These are phyloP conservation scores for Suhomyces emberorum DNA, from an alignment of 805 yeast species.

Conservation along the genomic window DNA sequence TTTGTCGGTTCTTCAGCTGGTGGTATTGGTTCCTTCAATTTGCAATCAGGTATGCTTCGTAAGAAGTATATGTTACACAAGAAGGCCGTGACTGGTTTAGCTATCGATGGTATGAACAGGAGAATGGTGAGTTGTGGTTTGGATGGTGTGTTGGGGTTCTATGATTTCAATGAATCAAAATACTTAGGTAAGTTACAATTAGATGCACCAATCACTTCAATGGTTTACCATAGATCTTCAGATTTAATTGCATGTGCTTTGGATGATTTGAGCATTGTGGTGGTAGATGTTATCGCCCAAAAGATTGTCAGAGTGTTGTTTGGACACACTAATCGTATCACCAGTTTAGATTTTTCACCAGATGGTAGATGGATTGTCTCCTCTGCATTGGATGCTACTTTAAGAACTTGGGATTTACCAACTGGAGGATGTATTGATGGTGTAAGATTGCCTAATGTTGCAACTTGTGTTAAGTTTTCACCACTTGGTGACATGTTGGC, in stretches of 20 bases:
- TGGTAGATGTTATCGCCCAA: constrained; percentile 78
- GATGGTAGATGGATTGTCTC: constrained; percentile 95
- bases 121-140: constrained; percentile 83
- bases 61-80: constrained; percentile 68
- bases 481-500: constrained; percentile 89
- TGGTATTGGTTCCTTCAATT: constrained; percentile 77
- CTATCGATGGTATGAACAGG: constrained; percentile 86
- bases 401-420: constrained; percentile 96
- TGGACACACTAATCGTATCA: constrained; percentile 88
- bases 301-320: constrained; percentile 79
- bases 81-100: constrained; percentile 82
- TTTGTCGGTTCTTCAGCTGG: constrained; percentile 87
- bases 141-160: constrained; percentile 86
- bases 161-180: constrained; percentile 73
- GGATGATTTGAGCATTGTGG: constrained; percentile 81
- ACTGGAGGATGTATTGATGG: constrained; percentile 97
- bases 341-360: constrained; percentile 85
- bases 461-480: constrained; percentile 74
- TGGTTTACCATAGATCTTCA: constrained; percentile 77
- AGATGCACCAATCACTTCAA: constrained; percentile 71
- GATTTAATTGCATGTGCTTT: constrained; percentile 82
- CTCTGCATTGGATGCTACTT: constrained; percentile 76
- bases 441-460: constrained; percentile 71
- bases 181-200: constrained; percentile 64
- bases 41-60: constrained; percentile 86